Evolutionary conservation across 495 filamentous ascomycete genomes (phyloP).

Genomic region (Talaromyces nanjingensis): DNA sequence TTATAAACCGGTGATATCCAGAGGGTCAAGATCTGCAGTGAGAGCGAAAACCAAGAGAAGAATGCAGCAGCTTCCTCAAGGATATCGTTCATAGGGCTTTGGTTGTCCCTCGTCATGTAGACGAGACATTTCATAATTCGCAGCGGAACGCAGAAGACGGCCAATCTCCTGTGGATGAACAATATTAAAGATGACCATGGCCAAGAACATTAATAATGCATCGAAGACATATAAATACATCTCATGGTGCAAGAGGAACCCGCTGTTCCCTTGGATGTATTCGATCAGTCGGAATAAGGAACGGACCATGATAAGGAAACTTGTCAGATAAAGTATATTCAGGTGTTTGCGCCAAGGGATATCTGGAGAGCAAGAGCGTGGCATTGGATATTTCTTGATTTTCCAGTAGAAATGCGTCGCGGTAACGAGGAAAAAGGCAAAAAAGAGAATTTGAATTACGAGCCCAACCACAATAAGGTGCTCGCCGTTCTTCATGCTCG

Average conservation of each 20-base stretch:
- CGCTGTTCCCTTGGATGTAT: slow-evolving; percentile 49
- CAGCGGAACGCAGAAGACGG: background rate
- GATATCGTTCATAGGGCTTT: background rate
- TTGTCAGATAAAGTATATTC: slow-evolving; percentile 43
- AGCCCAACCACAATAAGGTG: slow-evolving; percentile 40
- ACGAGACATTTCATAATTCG: background rate
- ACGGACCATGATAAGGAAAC: slow-evolving; percentile 52
- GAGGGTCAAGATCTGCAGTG: slow-evolving; percentile 1
- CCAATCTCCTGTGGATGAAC: slow-evolving; percentile 24
- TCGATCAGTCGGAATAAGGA: slow-evolving; percentile 57
- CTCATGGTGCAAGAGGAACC: slow-evolving; percentile 48
- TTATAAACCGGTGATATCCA: background rate
- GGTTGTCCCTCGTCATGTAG: background rate
- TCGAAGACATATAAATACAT: slow-evolving; percentile 61
- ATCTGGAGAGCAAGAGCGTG: slow-evolving; percentile 4
- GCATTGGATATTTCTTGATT: slow-evolving; percentile 16
- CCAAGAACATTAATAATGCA: slow-evolving; percentile 47
- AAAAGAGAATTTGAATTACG: slow-evolving; percentile 34
- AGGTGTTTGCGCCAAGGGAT: slow-evolving; percentile 47
- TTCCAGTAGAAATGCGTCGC: slow-evolving; percentile 32
- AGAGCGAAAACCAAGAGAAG: background rate
- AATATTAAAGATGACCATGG: slow-evolving; percentile 42
- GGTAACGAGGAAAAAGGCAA: slow-evolving; percentile 34
- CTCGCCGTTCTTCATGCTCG: slow-evolving; percentile 21
- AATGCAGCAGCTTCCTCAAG: slow-evolving; percentile 1